Conservation (phyloP, 2,329 filamentous ascomycete species). For the Paraphoma sp. region DNA sequence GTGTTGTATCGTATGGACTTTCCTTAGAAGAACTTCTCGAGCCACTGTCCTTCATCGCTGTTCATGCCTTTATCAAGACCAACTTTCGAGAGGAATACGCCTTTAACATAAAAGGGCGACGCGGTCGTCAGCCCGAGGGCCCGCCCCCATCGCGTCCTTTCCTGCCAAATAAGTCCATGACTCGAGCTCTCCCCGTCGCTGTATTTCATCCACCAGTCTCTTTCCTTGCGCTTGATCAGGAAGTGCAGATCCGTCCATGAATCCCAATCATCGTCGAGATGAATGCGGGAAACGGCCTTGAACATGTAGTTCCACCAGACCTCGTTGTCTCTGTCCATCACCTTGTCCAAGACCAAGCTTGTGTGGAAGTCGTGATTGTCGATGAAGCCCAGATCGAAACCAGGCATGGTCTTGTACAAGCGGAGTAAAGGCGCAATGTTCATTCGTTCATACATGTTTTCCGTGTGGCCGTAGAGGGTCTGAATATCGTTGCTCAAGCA, state of each 20-base stretch:
- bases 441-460: neutral
- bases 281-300: neutral
- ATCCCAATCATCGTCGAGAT: neutral
- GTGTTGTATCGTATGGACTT: neutral
- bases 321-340: neutral
- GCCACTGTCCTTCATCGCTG: neutral
- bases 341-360: neutral
- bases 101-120: too few species aligned
- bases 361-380: neutral
- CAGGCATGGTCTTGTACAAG: neutral
- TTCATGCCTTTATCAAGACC: neutral
- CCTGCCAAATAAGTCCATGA: too few species aligned
- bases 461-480: neutral
- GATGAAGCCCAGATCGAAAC: neutral
- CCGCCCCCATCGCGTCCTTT: too few species aligned
- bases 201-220: neutral
- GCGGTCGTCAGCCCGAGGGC: neutral
- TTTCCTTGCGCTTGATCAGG: neutral
- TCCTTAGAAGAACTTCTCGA: neutral
- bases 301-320: neutral
- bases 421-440: neutral
- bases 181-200: too few species aligned
- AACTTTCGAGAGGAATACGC: neutral
- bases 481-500: neutral
- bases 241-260: neutral